Evolutionary conservation across 1,284 basidiomycete species (phyloP).

Genomic region (Neolentinus lepideus): DNA sequence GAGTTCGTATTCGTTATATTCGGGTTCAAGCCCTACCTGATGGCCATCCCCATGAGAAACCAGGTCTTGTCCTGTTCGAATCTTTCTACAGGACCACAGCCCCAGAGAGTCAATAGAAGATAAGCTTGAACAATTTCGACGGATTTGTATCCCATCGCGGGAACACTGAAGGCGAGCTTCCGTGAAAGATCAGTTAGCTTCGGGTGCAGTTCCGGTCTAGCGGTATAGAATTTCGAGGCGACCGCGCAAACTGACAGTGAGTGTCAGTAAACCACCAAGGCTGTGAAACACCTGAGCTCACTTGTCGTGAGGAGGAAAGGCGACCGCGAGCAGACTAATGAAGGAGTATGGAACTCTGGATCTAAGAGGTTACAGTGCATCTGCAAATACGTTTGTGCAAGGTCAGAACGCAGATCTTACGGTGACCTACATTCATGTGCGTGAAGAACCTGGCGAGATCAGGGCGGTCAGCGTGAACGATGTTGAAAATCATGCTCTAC

Average conservation of each 20-base stretch:
- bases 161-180: conserved; percentile 89
- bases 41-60: conserved; percentile 83
- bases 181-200: conserved; percentile 80
- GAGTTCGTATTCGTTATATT: background rate
- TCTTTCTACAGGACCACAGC: conserved; percentile 85
- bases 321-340: conserved; percentile 85
- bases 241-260: conserved; percentile 77
- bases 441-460: conserved; percentile 56
- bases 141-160: conserved; percentile 84
- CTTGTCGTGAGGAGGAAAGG: conserved; percentile 91
- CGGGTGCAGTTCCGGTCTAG: conserved; percentile 78
- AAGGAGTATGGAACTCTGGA: conserved; percentile 84
- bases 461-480: background rate
- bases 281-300: conserved; percentile 33
- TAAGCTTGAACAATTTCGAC: conserved; percentile 95
- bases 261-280: conserved; percentile 4
- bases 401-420: background rate
- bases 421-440: conserved; percentile 57
- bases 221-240: conserved; percentile 84
- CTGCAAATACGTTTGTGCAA: conserved; percentile 25
- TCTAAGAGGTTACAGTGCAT: conserved; percentile 74
- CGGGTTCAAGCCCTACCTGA: conserved; percentile 38
- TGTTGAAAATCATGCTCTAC: conserved; percentile 19
- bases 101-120: conserved; percentile 76
- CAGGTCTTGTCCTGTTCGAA: conserved; percentile 98